Evolutionary conservation across 1,139 yeast species (phyloP), one percentile per base, ranked within the genome.

Genomic region (Tardiomyces digboiensis): DNA sequence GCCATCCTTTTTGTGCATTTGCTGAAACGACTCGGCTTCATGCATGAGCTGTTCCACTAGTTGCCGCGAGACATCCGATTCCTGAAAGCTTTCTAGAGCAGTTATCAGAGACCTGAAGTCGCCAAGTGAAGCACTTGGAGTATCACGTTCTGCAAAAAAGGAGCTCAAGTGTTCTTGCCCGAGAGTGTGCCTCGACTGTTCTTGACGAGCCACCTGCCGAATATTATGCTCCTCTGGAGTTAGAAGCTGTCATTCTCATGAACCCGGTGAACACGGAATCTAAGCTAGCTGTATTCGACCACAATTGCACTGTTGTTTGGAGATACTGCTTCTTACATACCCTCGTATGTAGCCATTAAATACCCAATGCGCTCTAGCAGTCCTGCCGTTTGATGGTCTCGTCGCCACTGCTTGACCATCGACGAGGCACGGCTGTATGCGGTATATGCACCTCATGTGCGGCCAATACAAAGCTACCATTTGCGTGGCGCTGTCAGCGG

Each of bases 1-100:
- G 0, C 95, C 95, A 40, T 67, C 61, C 13, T 49, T 41, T 26
- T 46, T 39, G n/a, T 29, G 29, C 19, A 39, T 19, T 22, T 20
- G 12, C 10, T 26, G 33, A 26, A 26, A 26, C 33, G 5, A 5
- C 2, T 44, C 54, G 3, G 50, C 49, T 19, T 54, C 55, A 18
- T 42, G 42, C 20, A 43, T 48, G 19, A 53, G 40, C 36, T 50
- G 52, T n/a, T 44, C 41, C 16, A 48, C 46, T 29, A 54, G 44
- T 44, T 53, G 53, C 40, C 22, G 40, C n/a, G 40, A 22, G 5
- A 38, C 29, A 2, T 29, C 33, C 20, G 40, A 38, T 19, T 38
- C 40, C 10, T 26, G 33, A 7, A 38, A 21, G 40, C 23, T 23
- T n/a, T 23, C 40, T 8, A 38, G 29, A 7, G 40, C 40, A 7